Conservation (phyloP, 768 basidiomycete species). For the Suillus subluteus region DNA sequence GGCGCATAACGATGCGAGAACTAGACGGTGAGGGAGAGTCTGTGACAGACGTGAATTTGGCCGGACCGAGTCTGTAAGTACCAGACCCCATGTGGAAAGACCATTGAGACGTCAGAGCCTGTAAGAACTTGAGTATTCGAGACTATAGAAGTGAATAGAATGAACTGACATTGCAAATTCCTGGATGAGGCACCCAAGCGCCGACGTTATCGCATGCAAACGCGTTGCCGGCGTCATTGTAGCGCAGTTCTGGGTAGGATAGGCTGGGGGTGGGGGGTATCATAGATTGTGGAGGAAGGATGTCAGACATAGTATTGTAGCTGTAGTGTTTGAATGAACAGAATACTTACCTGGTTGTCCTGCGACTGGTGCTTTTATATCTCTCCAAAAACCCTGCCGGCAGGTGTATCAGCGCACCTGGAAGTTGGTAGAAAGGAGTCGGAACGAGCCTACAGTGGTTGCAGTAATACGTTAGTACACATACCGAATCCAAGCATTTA, state of each 20-base stretch:
- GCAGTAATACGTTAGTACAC: no score
- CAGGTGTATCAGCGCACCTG: no score
- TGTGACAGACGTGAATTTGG: not conserved
- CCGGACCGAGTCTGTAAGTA: not conserved
- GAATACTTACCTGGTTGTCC: not conserved
- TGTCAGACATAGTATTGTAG: not conserved
- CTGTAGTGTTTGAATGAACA: not conserved
- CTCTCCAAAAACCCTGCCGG: no score
- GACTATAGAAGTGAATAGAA: not conserved
- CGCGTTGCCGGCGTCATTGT: not conserved
- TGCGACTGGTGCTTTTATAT: no score
- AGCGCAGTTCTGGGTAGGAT: not conserved
- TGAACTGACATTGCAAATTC: not conserved
- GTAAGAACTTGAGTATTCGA: not conserved
- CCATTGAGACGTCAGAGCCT: not conserved
- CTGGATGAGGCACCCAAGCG: slow-evolving; percentile 1
- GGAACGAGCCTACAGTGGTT: no score
- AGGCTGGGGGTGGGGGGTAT: not conserved
- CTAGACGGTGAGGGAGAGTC: no score
- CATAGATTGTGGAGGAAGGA: not conserved
- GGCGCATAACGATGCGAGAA: no score
- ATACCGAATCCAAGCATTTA: no score
- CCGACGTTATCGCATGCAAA: not conserved
- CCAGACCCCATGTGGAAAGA: not conserved
- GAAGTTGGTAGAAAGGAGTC: no score